Evolutionary conservation across 108 stramenopile species (phyloP), one percentile per base, ranked within the genome.

Genomic region (Cylindrotheca closterium): DNA sequence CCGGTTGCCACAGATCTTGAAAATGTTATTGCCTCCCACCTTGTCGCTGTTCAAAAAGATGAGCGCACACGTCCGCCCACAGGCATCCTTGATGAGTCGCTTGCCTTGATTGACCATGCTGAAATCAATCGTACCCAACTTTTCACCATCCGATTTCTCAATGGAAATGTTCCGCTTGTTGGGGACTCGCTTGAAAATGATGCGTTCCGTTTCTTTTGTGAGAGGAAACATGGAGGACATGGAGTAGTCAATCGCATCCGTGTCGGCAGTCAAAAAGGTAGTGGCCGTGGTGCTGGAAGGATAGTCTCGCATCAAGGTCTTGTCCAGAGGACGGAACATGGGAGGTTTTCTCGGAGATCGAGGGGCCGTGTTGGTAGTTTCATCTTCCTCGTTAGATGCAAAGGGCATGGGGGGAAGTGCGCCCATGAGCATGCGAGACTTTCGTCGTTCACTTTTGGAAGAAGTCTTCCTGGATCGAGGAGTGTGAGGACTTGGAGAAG

Each of bases 1-100:
- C 26, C 29, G 25, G 8, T 30, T 25, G 1, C 61, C 47, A 51
- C 49, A 51, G 7, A 63, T 63, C 61, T 51, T 63, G 61, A 63
- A 63, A 4, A 27, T 28, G 8, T 63, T 30, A 10, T 63, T 27
- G 4, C 61, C 61, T 10, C 7, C 15, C 37, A 42, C 7, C 37
- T 42, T 42, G 15, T 42, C 37, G 37, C 37, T 42, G 7, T 42
- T 7, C 7, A 42, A 15, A 42, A 42, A 10, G 37, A 42, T 42
- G 10, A 42, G 10, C 37, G 37, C 37, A 42, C 37, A 42, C 10
- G 15, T 10, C 15, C 37, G 7, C 15, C 37, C 37, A 42, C 15
- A 15, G 10, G 7, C 15, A 15, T 42, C 37, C 7, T 7, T 42
- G 10, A 42, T 10, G 15, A 42, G 15, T 10, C 37, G 37, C 37